These are phyloP conservation scores for Trypanosoma lewisi DNA, from an alignment of 208 protist species.

Conservation along the genomic window DNA sequence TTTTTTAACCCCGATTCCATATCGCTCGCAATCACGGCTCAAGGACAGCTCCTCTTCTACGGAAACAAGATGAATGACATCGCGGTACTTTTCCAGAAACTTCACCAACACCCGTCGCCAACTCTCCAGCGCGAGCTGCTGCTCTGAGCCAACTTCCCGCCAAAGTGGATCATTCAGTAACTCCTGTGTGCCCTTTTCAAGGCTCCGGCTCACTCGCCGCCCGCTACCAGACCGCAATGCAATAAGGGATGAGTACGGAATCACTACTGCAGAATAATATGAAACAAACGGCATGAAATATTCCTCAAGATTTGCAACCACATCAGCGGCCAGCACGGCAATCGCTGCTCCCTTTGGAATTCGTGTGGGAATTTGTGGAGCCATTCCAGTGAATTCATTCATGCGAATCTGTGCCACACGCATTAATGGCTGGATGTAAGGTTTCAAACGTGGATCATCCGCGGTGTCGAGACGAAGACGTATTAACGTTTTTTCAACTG, in stretches of 20 bases:
- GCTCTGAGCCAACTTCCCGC: slow-evolving; percentile 40
- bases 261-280: slow-evolving; percentile 77
- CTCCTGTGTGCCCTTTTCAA: slow-evolving; percentile 32
- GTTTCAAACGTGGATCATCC: slow-evolving; percentile 45
- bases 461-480: slow-evolving; percentile 56
- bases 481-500: slow-evolving; percentile 60
- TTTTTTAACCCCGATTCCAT: slow-evolving; percentile 62
- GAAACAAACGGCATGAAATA: slow-evolving; percentile 72
- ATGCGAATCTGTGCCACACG: slow-evolving; percentile 75
- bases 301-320: slow-evolving; percentile 71
- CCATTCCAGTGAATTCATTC: slow-evolving; percentile 67
- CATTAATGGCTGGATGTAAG: slow-evolving; percentile 65
- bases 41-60: slow-evolving; percentile 71
- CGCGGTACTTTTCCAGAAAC: slow-evolving; percentile 62
- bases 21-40: slow-evolving; percentile 68
- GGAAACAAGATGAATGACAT: slow-evolving; percentile 77
- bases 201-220: slow-evolving; percentile 37
- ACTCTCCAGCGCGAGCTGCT: slow-evolving; percentile 41
- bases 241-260: slow-evolving; percentile 67
- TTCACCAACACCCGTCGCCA: slow-evolving; percentile 41
- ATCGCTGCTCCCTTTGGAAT: slow-evolving; percentile 47
- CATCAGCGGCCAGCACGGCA: slow-evolving; percentile 76
- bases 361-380: slow-evolving; percentile 64
- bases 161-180: slow-evolving; percentile 39
- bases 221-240: slow-evolving; percentile 53